Evolutionary conservation across 441 rosid genomes (phyloP), one percentile per base, ranked within the genome.

Genomic region (Viola pubescens): DNA sequence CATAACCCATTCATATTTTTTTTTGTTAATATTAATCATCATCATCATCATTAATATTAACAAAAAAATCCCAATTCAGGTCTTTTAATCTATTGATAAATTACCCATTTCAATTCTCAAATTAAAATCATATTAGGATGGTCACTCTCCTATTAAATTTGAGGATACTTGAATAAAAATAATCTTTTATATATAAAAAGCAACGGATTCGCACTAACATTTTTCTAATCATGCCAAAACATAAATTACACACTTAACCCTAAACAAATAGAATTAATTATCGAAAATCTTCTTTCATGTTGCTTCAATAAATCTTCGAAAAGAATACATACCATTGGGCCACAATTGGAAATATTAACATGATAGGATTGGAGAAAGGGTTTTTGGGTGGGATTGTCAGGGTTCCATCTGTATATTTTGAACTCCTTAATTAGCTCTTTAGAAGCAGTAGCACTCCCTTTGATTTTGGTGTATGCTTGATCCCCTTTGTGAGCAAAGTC

Each of bases 351-450:
- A 63, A 86, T 81, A 63, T 89, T 77, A 0, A 86, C 57, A n/a
- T 54, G 65, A 70, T 54, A 81, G 49, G 88, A 81, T 38, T 84
- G 84, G 39, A 87, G 84, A 66, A 52, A 79, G 6, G 86, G 88
- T 57, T 73, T 86, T 26, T 34, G 53, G 59, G 60, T 62, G 39
- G 80, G 85, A 44, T 58, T 50, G 14, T 81, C 78, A 64, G 85
- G 84, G 55, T 54, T 79, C 85, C 85, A 82, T 69, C 87, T 59
- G 13, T 81, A 82, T 34, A 81, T 81, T 65, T 60, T 81, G 67
- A 89, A 87, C 78, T 87, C 92, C 41, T 82, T 86, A 9, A 46
- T 63, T 43, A 79, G 48, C 62, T 61, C 73, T 42, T 59, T 53
- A 54, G 60, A 26, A 26, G 34, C 34, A 26, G 34, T 26, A 26